Evolutionary conservation across 1,284 basidiomycete species (phyloP).

Genomic region (Apiotrichum laibachii): DNA sequence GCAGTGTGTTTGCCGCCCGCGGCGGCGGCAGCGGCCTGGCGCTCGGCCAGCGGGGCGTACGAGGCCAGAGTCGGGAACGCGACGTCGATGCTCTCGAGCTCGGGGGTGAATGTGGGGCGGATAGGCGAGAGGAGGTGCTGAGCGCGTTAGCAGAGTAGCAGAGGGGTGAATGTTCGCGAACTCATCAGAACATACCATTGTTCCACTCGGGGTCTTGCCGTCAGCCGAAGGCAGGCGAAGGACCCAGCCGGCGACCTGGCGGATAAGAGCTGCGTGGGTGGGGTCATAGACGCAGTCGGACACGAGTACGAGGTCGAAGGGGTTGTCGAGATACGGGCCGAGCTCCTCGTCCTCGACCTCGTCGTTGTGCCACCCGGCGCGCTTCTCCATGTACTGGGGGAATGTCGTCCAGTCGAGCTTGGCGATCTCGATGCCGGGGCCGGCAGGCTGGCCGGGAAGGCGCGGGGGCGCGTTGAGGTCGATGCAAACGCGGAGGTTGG

Average conservation of each 20-base stretch:
- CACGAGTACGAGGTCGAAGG: constrained; percentile 49
- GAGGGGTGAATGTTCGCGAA: background rate
- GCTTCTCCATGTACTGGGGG: constrained; percentile 31
- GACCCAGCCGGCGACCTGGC: constrained; percentile 44
- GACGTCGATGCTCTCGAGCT: constrained; percentile 46
- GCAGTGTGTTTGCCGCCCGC: background rate
- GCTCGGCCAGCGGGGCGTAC: constrained; percentile 28
- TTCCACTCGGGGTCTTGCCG: constrained; percentile 36
- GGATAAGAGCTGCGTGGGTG: constrained; percentile 46
- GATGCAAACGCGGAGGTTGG: constrained; percentile 70
- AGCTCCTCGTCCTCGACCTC: constrained; percentile 25
- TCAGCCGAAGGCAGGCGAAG: constrained; percentile 34
- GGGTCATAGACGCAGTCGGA: constrained; percentile 52
- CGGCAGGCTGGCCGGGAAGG: constrained; percentile 11
- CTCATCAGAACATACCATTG: constrained; percentile 35
- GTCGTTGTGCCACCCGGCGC: constrained; percentile 1
- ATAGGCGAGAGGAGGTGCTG: constrained; percentile 50
- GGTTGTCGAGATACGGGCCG: constrained; percentile 21
- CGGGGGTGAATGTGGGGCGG: constrained; percentile 49
- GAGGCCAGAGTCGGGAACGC: constrained; percentile 39
- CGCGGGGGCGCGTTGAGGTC: constrained; percentile 57
- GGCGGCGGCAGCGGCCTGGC: constrained; percentile 19
- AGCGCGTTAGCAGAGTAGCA: background rate
- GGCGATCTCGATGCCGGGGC: constrained; percentile 51
- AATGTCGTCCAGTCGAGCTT: constrained; percentile 70